phyloP scores from a whole-genome alignment of 2,329 filamentous ascomycete genomes.

The Botrytis medusae region DNA sequence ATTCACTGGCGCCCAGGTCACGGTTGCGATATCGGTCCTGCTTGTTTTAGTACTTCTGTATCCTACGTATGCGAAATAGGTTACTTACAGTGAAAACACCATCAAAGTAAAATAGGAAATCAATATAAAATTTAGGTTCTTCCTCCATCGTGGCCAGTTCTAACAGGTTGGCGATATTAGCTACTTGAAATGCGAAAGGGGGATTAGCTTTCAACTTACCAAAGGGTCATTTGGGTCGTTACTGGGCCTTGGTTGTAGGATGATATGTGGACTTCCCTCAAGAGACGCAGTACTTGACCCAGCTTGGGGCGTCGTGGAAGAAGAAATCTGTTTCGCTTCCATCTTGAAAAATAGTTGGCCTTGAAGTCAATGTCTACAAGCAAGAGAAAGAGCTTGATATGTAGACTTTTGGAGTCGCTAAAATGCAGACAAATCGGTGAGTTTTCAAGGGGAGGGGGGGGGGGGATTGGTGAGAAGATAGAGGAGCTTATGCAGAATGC shows the following conservation, averaged over 20 bases:
- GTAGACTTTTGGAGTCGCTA: background rate
- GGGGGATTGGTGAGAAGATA: background rate
- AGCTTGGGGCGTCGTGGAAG: background rate
- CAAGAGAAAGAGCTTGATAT: background rate
- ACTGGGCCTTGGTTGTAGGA: background rate
- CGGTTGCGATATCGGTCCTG: background rate
- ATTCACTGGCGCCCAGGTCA: background rate
- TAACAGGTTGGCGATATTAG: background rate
- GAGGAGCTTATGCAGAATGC: background rate
- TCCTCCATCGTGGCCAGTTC: background rate
- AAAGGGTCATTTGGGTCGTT: background rate
- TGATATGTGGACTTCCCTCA: background rate
- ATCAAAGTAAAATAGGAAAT: background rate
- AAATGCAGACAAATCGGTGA: background rate
- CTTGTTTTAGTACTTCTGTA: background rate
- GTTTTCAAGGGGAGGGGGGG: too few relatives aligned
- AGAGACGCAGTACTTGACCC: background rate
- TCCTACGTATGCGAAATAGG: background rate
- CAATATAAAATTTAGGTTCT: background rate
- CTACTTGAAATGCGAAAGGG: rapidly evolving
- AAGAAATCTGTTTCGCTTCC: background rate
- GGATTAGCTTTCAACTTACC: background rate
- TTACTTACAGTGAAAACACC: background rate
- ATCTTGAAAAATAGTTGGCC: background rate
- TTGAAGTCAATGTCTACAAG: background rate